These are phyloP conservation scores for Phytopythium helicoides DNA, from an alignment of 352 stramenopile genomes.

Conservation along the genomic window DNA sequence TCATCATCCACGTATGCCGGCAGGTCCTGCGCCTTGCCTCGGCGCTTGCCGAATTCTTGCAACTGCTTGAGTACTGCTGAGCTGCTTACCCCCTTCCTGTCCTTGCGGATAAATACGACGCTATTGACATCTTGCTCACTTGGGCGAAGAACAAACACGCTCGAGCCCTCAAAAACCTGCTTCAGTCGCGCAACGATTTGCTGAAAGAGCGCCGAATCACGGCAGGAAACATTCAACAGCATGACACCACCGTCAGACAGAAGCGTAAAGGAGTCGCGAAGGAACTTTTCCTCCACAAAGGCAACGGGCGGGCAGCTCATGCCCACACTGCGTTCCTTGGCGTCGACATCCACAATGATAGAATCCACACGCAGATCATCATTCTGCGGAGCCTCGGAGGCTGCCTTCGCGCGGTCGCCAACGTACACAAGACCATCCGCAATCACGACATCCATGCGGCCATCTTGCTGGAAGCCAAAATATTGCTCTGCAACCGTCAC, in stretches of 20 bases:
- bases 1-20: constrained; percentile 43
- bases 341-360: constrained; percentile 79
- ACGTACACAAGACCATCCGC: constrained; percentile 50
- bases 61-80: constrained; percentile 29
- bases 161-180: constrained; percentile 25
- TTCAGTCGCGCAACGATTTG: constrained; percentile 44
- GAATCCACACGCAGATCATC: constrained; percentile 34
- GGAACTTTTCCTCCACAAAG: constrained; percentile 52
- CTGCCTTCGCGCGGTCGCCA: constrained; percentile 12
- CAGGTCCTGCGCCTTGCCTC: constrained; percentile 20
- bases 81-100: constrained; percentile 11
- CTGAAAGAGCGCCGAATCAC: constrained; percentile 40
- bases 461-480: constrained; percentile 64
- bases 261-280: constrained; percentile 30
- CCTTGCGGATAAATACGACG: constrained; percentile 54
- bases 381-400: constrained; percentile 8
- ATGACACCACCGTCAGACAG: constrained; percentile 42
- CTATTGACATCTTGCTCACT: constrained; percentile 64
- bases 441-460: constrained; percentile 39
- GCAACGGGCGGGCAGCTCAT: constrained; percentile 66
- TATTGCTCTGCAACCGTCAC: constrained; percentile 57
- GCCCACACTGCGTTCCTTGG: constrained; percentile 60
- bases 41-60: constrained; percentile 30
- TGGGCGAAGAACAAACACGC: constrained; percentile 28
- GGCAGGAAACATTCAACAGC: constrained; percentile 68